A percentile compares a stretch with the other conserved stretches of the same genome.
Conservation (phyloP, 2,329 filamentous ascomycete species). For the Aureobasidium sp. region DNA sequence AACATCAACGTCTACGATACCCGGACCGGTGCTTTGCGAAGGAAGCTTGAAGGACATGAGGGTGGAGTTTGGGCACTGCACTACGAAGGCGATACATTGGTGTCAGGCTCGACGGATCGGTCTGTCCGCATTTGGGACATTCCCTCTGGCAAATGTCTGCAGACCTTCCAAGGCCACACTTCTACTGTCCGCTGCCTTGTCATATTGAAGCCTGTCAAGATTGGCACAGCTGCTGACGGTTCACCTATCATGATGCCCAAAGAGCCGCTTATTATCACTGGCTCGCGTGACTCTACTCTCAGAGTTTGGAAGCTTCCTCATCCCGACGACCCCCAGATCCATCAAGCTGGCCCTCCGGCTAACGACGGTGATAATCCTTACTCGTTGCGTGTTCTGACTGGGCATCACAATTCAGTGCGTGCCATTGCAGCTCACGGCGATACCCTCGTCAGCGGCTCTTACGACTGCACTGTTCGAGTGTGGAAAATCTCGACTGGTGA, state of each 20-base stretch:
- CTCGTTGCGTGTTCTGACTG: slow-evolving; percentile 78
- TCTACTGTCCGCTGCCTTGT: slow-evolving; percentile 94
- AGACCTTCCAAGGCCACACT: slow-evolving; percentile 95
- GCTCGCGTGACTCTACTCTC: slow-evolving; percentile 87
- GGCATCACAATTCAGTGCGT: slow-evolving; percentile 88
- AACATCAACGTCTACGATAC: slow-evolving; percentile 98
- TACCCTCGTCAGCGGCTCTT: slow-evolving; percentile 93
- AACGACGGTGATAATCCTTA: slow-evolving; percentile 82
- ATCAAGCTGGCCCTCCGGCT: slow-evolving; percentile 68
- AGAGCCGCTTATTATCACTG: slow-evolving; percentile 93
- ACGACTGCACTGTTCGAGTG: slow-evolving; percentile 89
- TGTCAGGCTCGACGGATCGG: slow-evolving; percentile 91
- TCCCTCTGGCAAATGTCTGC: slow-evolving; percentile 81
- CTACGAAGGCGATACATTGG: slow-evolving; percentile 89
- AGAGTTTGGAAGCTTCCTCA: slow-evolving; percentile 91
- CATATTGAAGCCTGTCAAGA: slow-evolving; percentile 79
- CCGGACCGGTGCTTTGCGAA: slow-evolving; percentile 78
- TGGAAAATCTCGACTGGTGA: slow-evolving; percentile 98
- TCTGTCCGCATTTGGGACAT: slow-evolving; percentile 99
- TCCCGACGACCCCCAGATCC: slow-evolving; percentile 67
- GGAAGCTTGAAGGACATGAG: slow-evolving; percentile 84
- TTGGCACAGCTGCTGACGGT: slow-evolving; percentile 65
- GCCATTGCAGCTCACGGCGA: slow-evolving; percentile 93
- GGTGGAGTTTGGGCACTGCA: slow-evolving; percentile 96
- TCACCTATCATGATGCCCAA: slow-evolving; percentile 81